Base-by-base conservation (phyloP, 306 rosid species). In the Parietaria judaica region DNA sequence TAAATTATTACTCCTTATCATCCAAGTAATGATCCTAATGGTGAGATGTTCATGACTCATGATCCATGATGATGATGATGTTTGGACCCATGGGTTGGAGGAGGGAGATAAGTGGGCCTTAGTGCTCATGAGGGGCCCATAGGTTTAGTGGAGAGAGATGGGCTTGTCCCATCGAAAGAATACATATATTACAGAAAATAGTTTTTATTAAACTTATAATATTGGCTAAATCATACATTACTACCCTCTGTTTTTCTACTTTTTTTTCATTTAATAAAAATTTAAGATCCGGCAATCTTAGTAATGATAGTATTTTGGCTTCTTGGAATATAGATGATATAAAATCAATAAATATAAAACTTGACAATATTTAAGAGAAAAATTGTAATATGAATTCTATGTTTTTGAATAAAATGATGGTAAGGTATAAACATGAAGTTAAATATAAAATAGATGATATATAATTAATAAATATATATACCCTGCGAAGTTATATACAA, bases 101-200 rank as follows among this genome's bases (percentile, higher is more conserved):
- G 62, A 55, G 50, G 44, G 17, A 51, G 68, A 61, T 5, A 38
- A 48, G 56, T 38, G 54, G 58, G 65, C 69, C 58, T 62, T 6
- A 41, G 68, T 54, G 81, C 56, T 46, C 8, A 62, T 48, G 66
- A 60, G 67, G 78, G 78, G 70, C 65, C 69, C 70, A 60, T 69
- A 41, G 43, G 36, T 8, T 63, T 43, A 70, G 79, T 75, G 86
- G 79, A 78, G 83, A 58, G 52, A 66, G 70, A 64, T 81, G 66
- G 64, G 50, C 64, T 70, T 56, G 71, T 76, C 75, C 78, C 83
- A 73, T 78, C 81, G 67, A 64, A 23, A 23, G 31, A 23, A 23
- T 23, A 23, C 31, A 23, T 23, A 23, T 23, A 23, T 23, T 23
- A 23, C 31, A 23, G 31, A 23, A 23, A 23, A 23, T 23, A 23